Base-by-base conservation (phyloP, 140 eudicot species). In the Cichorium intybus region DNA sequence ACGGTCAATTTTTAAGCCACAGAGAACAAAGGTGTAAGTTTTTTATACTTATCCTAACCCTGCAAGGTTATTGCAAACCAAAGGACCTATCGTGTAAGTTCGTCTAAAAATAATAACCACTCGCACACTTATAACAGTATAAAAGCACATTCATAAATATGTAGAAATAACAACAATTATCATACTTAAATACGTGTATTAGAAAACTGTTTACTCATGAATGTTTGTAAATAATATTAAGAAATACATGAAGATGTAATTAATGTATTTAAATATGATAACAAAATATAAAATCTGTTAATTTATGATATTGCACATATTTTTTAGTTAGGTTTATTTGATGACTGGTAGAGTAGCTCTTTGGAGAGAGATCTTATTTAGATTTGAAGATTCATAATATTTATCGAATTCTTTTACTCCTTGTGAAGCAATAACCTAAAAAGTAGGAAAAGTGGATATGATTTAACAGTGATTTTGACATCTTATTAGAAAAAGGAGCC, bases 341-440 rank as follows among this genome's bases (percentile, higher is more conserved):
- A 5, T 7, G 17, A n/a, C 37, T 11, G 15, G 60, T 47, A 64
- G 48, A 37, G 46, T 18, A 48, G 26, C 28, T 15, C 5, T 14
- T n/a, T 35, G 3, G 26, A 50, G 61, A 26, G 27, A 47, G 50
- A n/a, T 21, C 27, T 55, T 16, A 47, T 63, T 64, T 28, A 10
- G 11, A 55, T 51, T 10, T 67, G 64, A 35, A 35, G 56, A 75
- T 37, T 66, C 47, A 60, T 55, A 56, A 50, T 35, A 49, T 26
- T 6, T 72, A 73, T 43, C 39, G 61, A 58, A 77, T 84, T 74
- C 90, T 77, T 84, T 84, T 62, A 68, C 79, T 39, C 68, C 84
- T 80, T 80, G 75, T 57, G 77, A 83, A 83, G 84, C 84, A 74
- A 84, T 62, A 75, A 31, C 66, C 60, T 27, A 61, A 54, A 64